Evolutionary conservation across 352 stramenopile species (phyloP).

Genomic region (Globisporangium recalcitrans): DNA sequence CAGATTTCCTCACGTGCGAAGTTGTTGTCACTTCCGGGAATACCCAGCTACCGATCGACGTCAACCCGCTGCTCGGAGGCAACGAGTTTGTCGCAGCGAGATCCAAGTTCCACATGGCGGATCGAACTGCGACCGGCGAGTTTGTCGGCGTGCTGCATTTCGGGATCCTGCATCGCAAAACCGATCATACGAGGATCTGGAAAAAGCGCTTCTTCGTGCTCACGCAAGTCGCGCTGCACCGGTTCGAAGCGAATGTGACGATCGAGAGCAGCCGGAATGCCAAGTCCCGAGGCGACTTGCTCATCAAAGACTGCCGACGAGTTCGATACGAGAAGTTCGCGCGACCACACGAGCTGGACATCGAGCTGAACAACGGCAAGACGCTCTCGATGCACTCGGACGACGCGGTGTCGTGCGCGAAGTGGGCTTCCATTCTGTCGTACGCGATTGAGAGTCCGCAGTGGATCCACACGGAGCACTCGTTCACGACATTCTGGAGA

Average conservation of each 20-base stretch:
- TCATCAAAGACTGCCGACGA: constrained; percentile 26
- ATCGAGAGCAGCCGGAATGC: constrained; percentile 16
- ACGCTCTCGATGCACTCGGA: constrained; percentile 22
- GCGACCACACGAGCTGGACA: constrained; percentile 32
- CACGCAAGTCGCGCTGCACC: constrained; percentile 36
- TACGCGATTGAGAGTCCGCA: constrained; percentile 36
- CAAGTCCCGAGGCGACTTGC: constrained; percentile 24
- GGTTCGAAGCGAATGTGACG: constrained; percentile 26
- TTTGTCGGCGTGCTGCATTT: constrained; percentile 33
- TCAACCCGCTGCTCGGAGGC: constrained; percentile 13
- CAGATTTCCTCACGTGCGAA: constrained; percentile 23
- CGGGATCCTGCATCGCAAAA: constrained; percentile 25
- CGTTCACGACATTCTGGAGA: constrained; percentile 30
- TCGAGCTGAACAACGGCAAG: constrained; percentile 30
- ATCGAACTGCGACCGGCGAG: constrained; percentile 35
- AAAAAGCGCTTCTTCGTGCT: constrained; percentile 43
- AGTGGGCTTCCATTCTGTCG: constrained; percentile 34
- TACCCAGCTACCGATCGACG: constrained; percentile 10
- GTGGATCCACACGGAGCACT: constrained; percentile 30
- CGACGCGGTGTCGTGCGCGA: constrained; percentile 29
- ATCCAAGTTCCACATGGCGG: constrained; percentile 17
- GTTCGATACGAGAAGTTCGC: constrained; percentile 37
- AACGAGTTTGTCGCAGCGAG: constrained; percentile 9
- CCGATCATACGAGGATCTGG: constrained; percentile 33
- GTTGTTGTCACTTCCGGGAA: constrained; percentile 23